These are phyloP conservation scores for Gloeostereum incarnatum DNA, from an alignment of 768 basidiomycete species.

Conservation along the genomic window DNA sequence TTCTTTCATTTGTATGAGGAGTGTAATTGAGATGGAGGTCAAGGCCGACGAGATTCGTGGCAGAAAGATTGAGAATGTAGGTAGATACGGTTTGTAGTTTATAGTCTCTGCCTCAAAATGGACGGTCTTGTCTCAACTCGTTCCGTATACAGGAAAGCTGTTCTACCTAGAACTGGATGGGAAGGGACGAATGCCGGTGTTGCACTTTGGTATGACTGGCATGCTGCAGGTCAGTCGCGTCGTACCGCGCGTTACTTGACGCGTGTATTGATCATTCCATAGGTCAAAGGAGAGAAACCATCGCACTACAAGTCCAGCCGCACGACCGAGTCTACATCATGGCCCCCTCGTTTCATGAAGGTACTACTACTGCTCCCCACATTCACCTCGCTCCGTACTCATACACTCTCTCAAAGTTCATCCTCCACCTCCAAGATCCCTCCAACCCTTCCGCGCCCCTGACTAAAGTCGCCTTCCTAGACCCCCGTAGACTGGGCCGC, in stretches of 20 bases:
- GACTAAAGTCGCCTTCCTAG: slow-evolving; percentile 58
- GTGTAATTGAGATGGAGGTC: neutral
- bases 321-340: slow-evolving; percentile 29
- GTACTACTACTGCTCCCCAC: slow-evolving; percentile 19
- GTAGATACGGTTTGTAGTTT: slow-evolving; percentile 42
- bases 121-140: slow-evolving; percentile 30
- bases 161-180: slow-evolving; percentile 62
- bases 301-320: slow-evolving; percentile 40
- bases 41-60: slow-evolving; percentile 48
- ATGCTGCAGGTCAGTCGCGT: slow-evolving; percentile 51
- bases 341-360: slow-evolving; percentile 66
- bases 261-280: neutral
- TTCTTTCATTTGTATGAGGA: neutral
- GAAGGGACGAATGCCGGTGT: slow-evolving; percentile 49
- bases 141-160: slow-evolving; percentile 36
- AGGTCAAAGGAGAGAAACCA: slow-evolving; percentile 41
- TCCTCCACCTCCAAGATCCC: slow-evolving; percentile 46
- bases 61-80: slow-evolving; percentile 34
- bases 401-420: slow-evolving; percentile 31
- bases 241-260: neutral
- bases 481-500: slow-evolving; percentile 62
- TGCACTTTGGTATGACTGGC: slow-evolving; percentile 87
- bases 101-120: slow-evolving; percentile 24
- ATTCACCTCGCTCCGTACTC: neutral
- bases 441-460: slow-evolving; percentile 21